Base-by-base conservation (phyloP, 2,329 filamentous ascomycete genomes). In the Parafenestella ontariensis region DNA sequence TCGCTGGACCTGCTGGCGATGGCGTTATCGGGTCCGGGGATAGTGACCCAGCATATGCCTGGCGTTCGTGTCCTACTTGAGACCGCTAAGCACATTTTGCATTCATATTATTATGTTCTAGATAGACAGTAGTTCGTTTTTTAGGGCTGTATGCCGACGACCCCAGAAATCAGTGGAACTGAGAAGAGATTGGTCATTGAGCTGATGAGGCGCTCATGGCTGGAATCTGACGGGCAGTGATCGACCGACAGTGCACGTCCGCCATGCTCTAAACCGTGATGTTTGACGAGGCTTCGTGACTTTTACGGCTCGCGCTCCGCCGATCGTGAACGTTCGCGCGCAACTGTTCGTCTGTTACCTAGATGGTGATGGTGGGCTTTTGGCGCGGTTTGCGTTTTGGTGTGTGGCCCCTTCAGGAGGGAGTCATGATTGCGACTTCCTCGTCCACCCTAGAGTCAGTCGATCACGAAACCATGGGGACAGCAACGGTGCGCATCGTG, bases 211-310 rank as follows among this genome's bases (percentile, higher is more conserved):
- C 54, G 61, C 58, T 61, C 45, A 50, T 58, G 58, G 61, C 54
- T 49, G 46, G 49, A 48, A 57, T 62, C 55, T 55, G 54, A 54
- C 48, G 29, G 51, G 46, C 54, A 52, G 48, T 55, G 55, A 64
- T 64, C 56, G 46, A 44, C 62, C 17, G 48, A 33, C 47, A 28
- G 21, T 34, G 42, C 40, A 40, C 41, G 46, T 36, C 42, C 51
- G 56, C 54, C 56, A 43, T 39, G 47, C 34, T 18, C 41, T 42
- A 37, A 24, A 44, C 43, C 36, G 41, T 49, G 47, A 48, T 28
- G 23, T 5, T 28, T 43, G 40, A 33, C 23, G 39, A 48, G 13
- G 21, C 11, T 29, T 40, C 36, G 37, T 29, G 26, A 23, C 36
- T 23, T 52, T 36, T 31, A n/a, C 39, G 31, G 39, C n/a, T 24